Evolutionary conservation across 2,329 filamentous ascomycete species (phyloP), one percentile per base, ranked within the genome.

Genomic region (Trichoderma koningii): DNA sequence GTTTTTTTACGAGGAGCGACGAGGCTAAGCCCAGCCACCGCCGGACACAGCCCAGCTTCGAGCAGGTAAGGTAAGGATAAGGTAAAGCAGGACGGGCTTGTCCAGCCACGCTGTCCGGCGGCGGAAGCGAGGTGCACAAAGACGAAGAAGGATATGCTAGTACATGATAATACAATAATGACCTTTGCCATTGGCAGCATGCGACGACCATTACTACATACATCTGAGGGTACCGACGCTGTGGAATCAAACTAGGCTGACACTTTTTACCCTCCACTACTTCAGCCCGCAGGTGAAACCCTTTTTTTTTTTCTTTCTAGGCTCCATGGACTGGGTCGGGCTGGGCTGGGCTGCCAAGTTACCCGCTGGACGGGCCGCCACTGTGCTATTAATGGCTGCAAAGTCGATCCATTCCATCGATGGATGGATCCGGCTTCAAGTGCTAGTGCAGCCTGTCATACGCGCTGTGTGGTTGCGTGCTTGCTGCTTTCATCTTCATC

Each of bases 351-450:
- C 57, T 62, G 50, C 60, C 12, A 47, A 47, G 41, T 28, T 63
- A 63, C 60, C 60, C 60, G 60, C 59, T 55, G 41, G 50, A 63
- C 60, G 60, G 60, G 60, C 60, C 60, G 60, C 44, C 41, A 23
- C 26, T 44, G n/a, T 63, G 48, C 41, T 63, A 63, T 53, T 38
- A 55, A 51, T 63, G 60, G 60, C 50, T 63, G 60, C 48, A 44
- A 52, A 52, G 19, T 19, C 15, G 15, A 44, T 44, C 15, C 34
- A 38, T 34, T 42, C 41, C 41, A 5, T 15, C 6, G 15, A 42
- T 42, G 26, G 56, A 41, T 28, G 45, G 45, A 17, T 23, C n/a
- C 26, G 45, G 23, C n/a, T 14, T 38, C 12, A 10, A 38, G 26
- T 45, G 48, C 50, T 60, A 51, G 56, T 30, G 47, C 56, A 38